phyloP scores from a whole-genome alignment of 768 basidiomycete genomes.

The Termitomyces sp. region DNA sequence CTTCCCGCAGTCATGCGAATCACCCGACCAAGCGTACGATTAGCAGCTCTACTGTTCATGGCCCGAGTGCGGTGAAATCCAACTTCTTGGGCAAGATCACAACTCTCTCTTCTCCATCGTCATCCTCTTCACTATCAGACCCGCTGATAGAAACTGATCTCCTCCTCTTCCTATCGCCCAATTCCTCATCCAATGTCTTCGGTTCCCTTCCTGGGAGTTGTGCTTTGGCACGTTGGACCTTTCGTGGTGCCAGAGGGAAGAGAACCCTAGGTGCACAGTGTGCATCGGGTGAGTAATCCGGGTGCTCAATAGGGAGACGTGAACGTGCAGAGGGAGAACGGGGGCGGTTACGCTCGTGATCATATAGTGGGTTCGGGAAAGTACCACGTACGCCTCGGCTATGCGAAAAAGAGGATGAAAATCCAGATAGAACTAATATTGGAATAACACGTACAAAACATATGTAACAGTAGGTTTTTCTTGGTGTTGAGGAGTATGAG shows the following conservation, averaged over 20 bases:
- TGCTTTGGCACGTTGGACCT: constrained; percentile 10
- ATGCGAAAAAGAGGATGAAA: constrained; percentile 3
- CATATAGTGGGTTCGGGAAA: constrained; percentile 63
- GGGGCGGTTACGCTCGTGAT: constrained; percentile 37
- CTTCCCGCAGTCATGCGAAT: too few species aligned
- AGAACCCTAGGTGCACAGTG: constrained; percentile 55
- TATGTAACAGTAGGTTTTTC: constrained; percentile 67
- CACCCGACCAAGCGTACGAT: too few species aligned
- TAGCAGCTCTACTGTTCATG: background rate
- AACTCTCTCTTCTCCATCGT: constrained; percentile 6
- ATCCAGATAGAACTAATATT: background rate
- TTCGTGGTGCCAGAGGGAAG: constrained; percentile 37
- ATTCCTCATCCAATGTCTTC: constrained; percentile 8
- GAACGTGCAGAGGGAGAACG: constrained; percentile 44
- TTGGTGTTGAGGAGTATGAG: constrained; percentile 31
- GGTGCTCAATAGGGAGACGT: constrained; percentile 55
- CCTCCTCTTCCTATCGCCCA: constrained; percentile 2
- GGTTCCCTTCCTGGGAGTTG: background rate
- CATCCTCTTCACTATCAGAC: constrained; percentile 19
- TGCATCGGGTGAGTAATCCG: constrained; percentile 59
- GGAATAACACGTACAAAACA: constrained; percentile 57
- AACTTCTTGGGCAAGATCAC: constrained; percentile 22
- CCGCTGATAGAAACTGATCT: constrained; percentile 16
- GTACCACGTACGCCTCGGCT: constrained; percentile 67
- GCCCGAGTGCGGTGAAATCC: constrained; percentile 19